Conservation (phyloP, 1,284 basidiomycete species). For the Sphaerobolus stellatus region DNA sequence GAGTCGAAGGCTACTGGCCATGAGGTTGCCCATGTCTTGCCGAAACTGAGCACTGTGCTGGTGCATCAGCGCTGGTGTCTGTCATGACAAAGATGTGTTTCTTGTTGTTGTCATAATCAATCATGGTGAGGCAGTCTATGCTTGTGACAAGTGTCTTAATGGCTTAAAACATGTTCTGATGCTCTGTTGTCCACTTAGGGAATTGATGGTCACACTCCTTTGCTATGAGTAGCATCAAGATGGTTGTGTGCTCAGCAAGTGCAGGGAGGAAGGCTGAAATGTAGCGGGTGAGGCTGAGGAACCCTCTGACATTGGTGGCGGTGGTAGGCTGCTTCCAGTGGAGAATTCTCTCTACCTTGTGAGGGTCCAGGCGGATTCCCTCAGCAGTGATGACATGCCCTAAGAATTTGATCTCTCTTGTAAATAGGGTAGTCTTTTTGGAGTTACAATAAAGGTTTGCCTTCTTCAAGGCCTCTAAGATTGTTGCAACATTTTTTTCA, state of each 20-base stretch:
- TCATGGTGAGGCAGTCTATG: conserved; percentile 29
- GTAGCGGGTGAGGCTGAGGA: conserved; percentile 40
- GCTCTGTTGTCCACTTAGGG: conserved; percentile 26
- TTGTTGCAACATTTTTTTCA: conserved; percentile 25
- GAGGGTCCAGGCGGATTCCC: conserved; percentile 34
- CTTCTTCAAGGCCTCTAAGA: conserved; percentile 25
- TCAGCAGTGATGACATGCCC: conserved; percentile 33
- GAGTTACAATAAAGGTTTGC: conserved; percentile 26
- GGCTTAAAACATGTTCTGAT: too few species aligned
- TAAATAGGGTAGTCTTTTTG: conserved; percentile 34
- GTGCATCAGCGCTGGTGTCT: conserved; percentile 34
- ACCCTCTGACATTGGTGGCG: conserved; percentile 31
- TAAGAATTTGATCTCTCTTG: conserved; percentile 29
- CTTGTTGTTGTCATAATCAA: conserved; percentile 38
- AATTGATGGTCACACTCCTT: conserved; percentile 22
- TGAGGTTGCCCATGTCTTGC: conserved; percentile 28
- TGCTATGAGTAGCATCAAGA: too few species aligned
- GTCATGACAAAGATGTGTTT: conserved; percentile 40
- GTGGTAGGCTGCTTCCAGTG: too few species aligned
- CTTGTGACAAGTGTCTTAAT: conserved; percentile 36
- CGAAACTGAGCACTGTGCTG: conserved; percentile 35
- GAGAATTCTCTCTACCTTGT: too few species aligned
- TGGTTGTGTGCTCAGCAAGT: too few species aligned
- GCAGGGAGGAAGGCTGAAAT: conserved; percentile 34
- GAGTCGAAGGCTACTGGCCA: too few species aligned